A percentile compares a stretch with the other conserved stretches of the same genome.
These are phyloP conservation scores for Mucor indicus DNA, from an alignment of 371 early-diverging fungal species.

Conservation along the genomic window DNA sequence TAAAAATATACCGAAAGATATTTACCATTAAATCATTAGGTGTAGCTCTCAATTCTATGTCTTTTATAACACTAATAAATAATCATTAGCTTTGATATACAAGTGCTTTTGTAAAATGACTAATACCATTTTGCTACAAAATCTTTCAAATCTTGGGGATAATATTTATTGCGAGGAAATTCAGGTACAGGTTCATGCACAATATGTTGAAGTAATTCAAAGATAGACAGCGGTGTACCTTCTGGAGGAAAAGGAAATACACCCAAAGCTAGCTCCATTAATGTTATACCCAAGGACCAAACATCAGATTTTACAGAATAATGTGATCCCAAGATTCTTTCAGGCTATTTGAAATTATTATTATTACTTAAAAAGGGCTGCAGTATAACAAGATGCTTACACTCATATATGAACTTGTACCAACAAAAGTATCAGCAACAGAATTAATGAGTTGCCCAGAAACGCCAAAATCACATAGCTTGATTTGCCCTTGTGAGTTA, in stretches of 20 bases:
- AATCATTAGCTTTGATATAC: not conserved
- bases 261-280: slow-evolving; percentile 90
- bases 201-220: slow-evolving; percentile 92
- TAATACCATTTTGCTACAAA: slow-evolving; percentile 83
- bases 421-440: slow-evolving; percentile 87
- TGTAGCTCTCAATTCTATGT: slow-evolving; percentile 68
- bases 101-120: not conserved
- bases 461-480: slow-evolving; percentile 91
- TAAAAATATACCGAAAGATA: slow-evolving; percentile 12
- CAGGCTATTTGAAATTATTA: slow-evolving; percentile 64
- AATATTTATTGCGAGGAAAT: slow-evolving; percentile 63
- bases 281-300: slow-evolving; percentile 92
- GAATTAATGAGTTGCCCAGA: slow-evolving; percentile 80
- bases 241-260: slow-evolving; percentile 87
- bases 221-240: slow-evolving; percentile 72
- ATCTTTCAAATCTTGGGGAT: slow-evolving; percentile 71
- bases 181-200: slow-evolving; percentile 89
- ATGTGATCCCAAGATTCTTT: slow-evolving; percentile 89
- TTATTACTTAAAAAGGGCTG: not conserved
- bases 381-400: slow-evolving; percentile 45
- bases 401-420: slow-evolving; percentile 91
- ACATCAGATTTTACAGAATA: slow-evolving; percentile 94
- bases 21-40: slow-evolving; percentile 68
- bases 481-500: slow-evolving; percentile 79
- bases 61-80: slow-evolving; percentile 67